Evolutionary conservation across 2,329 filamentous ascomycete genomes (phyloP), one percentile per base, ranked within the genome.

Genomic region (Boeremia lycopersici): DNA sequence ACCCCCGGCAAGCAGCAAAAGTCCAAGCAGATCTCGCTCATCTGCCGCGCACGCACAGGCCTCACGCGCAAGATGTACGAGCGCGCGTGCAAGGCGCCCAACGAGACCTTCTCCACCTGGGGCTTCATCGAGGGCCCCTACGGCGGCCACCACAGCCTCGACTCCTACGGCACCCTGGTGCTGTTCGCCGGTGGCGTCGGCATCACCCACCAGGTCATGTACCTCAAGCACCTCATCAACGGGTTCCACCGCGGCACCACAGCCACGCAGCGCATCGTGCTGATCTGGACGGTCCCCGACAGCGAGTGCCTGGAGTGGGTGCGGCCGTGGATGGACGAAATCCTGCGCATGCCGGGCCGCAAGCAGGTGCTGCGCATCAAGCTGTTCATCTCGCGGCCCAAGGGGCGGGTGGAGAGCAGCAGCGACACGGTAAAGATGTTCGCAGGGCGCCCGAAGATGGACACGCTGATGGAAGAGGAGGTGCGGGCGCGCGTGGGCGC

Each of bases 101-200:
- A 70, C 54, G 85, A 87, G 52, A 81, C 80, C 34, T 81, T 90
- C 67, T 77, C 80, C 19, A 88, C 88, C 6, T 84, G 77, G 31
- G 89, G 88, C 60, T 82, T 86, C 41, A 84, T 89, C 36, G 90
- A 93, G 74, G 90, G 90, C 0, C 90, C 90, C 0, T 93, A 93
- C 68, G 82, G 89, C 43, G 88, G 86, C 33, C 81, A 87, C 69
- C 87, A 91, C 71, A 81, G 79, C 61, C 81, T 93, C 70, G 82
- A 87, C 56, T 91, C 88, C 1, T 93, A 91, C 73, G 90, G 90
- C 60, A 91, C 89, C 0, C 86, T 89, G 28, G 84, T 93, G 73
- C 82, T 93, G 34, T 90, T 93, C 69, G 90, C 90, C 0, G 90
- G 89, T 53, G 90, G 90, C 65, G 88, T 93, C 11, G 90, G 90